phyloP scores from a whole-genome alignment of 179 eudicot genomes.

The Spinacia oleracea region DNA sequence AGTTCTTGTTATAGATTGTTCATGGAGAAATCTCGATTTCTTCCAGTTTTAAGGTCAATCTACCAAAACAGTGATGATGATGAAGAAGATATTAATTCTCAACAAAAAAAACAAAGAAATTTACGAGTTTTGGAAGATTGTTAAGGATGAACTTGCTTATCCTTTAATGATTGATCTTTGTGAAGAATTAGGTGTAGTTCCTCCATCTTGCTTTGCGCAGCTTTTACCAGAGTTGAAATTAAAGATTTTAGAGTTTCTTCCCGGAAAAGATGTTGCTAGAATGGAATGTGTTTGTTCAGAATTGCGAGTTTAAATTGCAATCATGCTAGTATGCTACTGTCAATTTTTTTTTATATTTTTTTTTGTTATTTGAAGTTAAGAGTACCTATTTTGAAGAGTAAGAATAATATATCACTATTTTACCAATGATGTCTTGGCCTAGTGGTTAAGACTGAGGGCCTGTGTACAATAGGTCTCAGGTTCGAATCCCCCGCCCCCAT shows the following conservation, averaged over 20 bases:
- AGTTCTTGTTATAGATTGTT: conserved; percentile 38
- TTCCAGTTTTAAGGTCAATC: conserved; percentile 50
- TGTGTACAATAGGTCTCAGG: too few species aligned
- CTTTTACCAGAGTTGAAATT: conserved; percentile 80
- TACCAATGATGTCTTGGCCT: too few species aligned
- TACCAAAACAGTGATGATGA: conserved; percentile 59
- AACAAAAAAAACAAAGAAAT: conserved; percentile 48
- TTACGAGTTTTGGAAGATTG: conserved; percentile 72
- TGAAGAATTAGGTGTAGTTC: conserved; percentile 58
- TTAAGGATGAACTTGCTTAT: conserved; percentile 71
- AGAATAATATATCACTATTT: too few species aligned
- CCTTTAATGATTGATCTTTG: conserved; percentile 76
- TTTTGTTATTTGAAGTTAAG: conserved; percentile 23
- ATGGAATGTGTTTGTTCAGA: conserved; percentile 62
- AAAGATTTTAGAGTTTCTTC: conserved; percentile 60
- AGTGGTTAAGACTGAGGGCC: too few species aligned
- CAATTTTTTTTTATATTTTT: background rate
- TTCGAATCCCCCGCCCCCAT: too few species aligned
- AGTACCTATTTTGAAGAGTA: conserved; percentile 18
- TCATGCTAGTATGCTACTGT: conserved; percentile 27
- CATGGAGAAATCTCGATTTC: conserved; percentile 57
- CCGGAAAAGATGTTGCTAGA: conserved; percentile 60
- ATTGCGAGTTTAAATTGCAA: conserved; percentile 52
- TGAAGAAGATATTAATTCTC: conserved; percentile 23
- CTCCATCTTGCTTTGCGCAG: conserved; percentile 71